phyloP scores from a whole-genome alignment of 495 filamentous ascomycete genomes.

The Pseudomonodictys pantanalensis region DNA sequence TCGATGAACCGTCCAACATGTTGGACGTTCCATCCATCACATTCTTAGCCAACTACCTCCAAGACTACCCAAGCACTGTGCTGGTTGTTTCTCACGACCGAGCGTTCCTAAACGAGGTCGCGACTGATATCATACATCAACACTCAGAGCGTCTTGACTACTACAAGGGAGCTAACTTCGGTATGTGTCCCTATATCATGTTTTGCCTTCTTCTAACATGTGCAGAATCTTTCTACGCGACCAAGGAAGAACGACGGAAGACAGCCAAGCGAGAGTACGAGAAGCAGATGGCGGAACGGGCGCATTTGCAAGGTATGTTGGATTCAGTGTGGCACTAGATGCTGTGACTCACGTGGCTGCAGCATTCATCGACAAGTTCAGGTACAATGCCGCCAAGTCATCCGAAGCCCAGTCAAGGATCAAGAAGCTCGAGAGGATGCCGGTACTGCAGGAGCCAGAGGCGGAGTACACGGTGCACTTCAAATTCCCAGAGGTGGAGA shows the following conservation, averaged over 20 bases:
- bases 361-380: conserved; percentile 99
- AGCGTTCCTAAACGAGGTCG: conserved; percentile 97
- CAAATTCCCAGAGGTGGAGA: conserved; percentile 97
- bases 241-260: conserved; percentile 95
- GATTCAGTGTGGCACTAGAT: not conserved
- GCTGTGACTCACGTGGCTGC: conserved; percentile 27
- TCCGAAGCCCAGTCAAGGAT: conserved; percentile 97
- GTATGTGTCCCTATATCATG: conserved; percentile 36
- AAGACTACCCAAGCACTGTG: conserved; percentile 88
- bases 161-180: conserved; percentile 96
- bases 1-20: conserved; percentile 99
- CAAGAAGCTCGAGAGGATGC: conserved; percentile 98
- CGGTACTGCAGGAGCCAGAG: conserved; percentile 84
- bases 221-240: conserved; percentile 91
- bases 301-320: conserved; percentile 66
- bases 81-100: conserved; percentile 98
- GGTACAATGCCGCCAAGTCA: conserved; percentile 98
- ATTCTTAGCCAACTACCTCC: conserved; percentile 95
- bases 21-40: conserved; percentile 99
- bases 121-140: conserved; percentile 99
- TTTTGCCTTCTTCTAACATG: conserved; percentile 3
- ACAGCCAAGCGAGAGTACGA: conserved; percentile 97
- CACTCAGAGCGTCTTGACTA: conserved; percentile 96
- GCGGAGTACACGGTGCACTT: conserved; percentile 95
- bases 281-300: conserved; percentile 91